Percentiles rank a stretch among this genome's conserved stretches.
phyloP scores from a whole-genome alignment of 2,329 filamentous ascomycete species.

The Cryphonectria nitschkei region DNA sequence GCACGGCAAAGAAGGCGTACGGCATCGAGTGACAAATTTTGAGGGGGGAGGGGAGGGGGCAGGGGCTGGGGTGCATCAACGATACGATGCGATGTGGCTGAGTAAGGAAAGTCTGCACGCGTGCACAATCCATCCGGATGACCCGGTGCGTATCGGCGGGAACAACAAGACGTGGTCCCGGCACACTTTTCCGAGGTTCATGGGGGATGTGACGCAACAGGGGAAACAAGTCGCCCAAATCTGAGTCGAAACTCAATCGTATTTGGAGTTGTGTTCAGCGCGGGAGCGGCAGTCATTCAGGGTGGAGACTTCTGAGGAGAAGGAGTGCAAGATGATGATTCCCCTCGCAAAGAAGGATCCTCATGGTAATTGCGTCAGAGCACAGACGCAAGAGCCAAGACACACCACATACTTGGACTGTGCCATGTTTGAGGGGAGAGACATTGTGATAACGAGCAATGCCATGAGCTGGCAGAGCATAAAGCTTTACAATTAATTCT shows the following conservation, averaged over 20 bases:
- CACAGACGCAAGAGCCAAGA: neutral
- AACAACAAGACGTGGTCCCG: neutral
- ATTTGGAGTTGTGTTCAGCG: neutral
- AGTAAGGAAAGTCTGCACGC: neutral
- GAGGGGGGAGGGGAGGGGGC: neutral
- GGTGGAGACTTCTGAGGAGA: neutral
- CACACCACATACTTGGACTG: neutral
- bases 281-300: neutral
- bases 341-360: neutral
- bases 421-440: neutral
- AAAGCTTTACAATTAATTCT: conserved; percentile 19
- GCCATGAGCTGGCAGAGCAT: conserved; percentile 11
- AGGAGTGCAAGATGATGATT: neutral
- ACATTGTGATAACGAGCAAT: neutral
- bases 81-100: neutral
- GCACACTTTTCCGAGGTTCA: neutral
- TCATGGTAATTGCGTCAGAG: neutral
- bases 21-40: conserved; percentile 25
- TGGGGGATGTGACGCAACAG: no score
- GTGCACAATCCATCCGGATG: neutral
- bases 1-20: conserved; percentile 75
- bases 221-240: no score
- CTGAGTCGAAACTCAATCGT: no score
- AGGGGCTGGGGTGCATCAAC: neutral
- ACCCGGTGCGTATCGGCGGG: no score